phyloP scores from a whole-genome alignment of 129 eudicot species.

The Apium graveolens region DNA sequence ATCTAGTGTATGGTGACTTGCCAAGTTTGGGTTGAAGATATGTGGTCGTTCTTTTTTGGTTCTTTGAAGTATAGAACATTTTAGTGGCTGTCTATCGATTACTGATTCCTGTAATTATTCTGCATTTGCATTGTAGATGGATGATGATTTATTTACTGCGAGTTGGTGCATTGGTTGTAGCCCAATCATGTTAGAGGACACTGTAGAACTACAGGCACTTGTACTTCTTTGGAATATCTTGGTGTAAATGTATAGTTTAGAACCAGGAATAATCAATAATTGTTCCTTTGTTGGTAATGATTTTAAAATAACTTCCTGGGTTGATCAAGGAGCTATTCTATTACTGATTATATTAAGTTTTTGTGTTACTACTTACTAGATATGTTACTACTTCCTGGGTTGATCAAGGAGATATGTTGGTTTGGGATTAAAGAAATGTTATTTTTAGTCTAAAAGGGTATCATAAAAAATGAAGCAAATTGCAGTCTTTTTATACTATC shows the following conservation, averaged over 20 bases:
- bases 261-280: neutral
- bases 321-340: neutral
- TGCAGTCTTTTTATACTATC: neutral
- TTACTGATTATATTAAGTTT: neutral
- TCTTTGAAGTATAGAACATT: neutral
- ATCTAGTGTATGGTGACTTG: neutral
- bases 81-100: neutral
- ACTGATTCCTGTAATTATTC: neutral
- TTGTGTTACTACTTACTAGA: neutral
- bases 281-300: neutral
- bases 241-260: neutral
- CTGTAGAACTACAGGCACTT: conserved; percentile 2
- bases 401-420: neutral
- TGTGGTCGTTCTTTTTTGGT: neutral
- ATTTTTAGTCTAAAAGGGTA: neutral
- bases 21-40: neutral
- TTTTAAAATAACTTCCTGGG: neutral
- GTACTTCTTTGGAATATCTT: neutral
- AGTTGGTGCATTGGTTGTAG: conserved; percentile 32
- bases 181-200: conserved; percentile 22
- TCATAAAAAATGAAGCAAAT: neutral
- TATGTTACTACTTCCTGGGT: too few relatives aligned
- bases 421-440: neutral
- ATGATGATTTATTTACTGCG: conserved; percentile 43
- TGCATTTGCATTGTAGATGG: conserved; percentile 74